Percentiles rank a stretch among this genome's conserved stretches.
phyloP scores from a whole-genome alignment of 352 stramenopile species.

The Pythium brachiatum region DNA sequence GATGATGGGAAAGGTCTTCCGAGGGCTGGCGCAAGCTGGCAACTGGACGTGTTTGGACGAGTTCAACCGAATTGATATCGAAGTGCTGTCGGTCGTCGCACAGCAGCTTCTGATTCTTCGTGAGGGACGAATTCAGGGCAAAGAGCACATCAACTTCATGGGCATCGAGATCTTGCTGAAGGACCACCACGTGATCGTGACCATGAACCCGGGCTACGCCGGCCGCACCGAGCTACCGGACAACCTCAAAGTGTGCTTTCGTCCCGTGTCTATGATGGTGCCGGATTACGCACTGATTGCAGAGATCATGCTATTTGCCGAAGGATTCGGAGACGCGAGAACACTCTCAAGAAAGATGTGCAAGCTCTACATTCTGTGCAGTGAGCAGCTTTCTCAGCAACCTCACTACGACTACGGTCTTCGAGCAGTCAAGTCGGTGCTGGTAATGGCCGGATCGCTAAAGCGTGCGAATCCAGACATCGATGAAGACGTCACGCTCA shows the following conservation, averaged over 20 bases:
- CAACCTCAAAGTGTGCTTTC: conserved; percentile 92
- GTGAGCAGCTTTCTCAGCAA: conserved; percentile 88
- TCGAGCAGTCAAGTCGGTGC: conserved; percentile 78
- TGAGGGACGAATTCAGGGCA: conserved; percentile 76
- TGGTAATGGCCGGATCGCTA: conserved; percentile 80
- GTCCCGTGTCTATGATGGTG: conserved; percentile 93
- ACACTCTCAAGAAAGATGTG: conserved; percentile 91
- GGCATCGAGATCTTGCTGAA: conserved; percentile 94
- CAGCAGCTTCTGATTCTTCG: conserved; percentile 85
- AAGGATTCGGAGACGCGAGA: conserved; percentile 89
- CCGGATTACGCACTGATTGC: conserved; percentile 90
- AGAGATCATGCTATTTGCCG: conserved; percentile 93
- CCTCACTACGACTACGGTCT: conserved; percentile 91
- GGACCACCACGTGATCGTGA: conserved; percentile 96
- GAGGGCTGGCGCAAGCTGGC: conserved; percentile 87
- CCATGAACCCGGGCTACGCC: conserved; percentile 94
- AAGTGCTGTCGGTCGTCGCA: conserved; percentile 94
- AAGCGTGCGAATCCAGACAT: conserved; percentile 51
- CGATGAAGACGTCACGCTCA: conserved; percentile 81
- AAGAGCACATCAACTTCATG: conserved; percentile 95
- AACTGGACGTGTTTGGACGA: conserved; percentile 92
- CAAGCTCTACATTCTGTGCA: conserved; percentile 89
- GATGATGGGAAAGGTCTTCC: conserved; percentile 97
- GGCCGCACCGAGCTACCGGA: conserved; percentile 91
- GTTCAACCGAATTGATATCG: conserved; percentile 94